Evolutionary conservation across 192 early-diverging fungal genomes (phyloP), one percentile per base, ranked within the genome.

Genomic region (Podila epigama): DNA sequence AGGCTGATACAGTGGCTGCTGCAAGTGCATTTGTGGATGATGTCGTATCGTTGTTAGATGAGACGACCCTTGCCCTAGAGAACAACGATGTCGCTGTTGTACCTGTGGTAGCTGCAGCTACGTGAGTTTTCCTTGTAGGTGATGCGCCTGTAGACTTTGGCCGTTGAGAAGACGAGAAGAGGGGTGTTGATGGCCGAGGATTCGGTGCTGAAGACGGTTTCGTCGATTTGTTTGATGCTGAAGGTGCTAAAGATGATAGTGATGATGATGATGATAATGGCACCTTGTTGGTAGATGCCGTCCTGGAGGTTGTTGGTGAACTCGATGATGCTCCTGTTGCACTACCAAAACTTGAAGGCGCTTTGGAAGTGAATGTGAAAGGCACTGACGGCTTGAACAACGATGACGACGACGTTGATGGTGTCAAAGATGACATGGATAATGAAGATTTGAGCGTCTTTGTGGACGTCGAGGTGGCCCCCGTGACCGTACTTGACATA

Each of bases 271-370:
- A 1, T 51, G 5, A 22, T 5, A n/a, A 51, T 18, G 48, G 48
- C 4, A 22, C 18, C 5, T 13, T 33, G 16, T 57, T 29, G 18
- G 34, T 6, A 20, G 55, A n/a, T 6, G 48, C 22, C 18, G 55
- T 35, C 29, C 34, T 57, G 31, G 36, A 25, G 35, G 50, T 34
- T 55, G 34, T 32, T 51, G 65, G 6, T 33, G 65, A 2, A 13
- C 28, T 32, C 18, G 60, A 22, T 9, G 37, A 42, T 7, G 34
- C 18, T 27, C 29, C 25, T 13, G 31, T 40, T 0, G 11, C 32
- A 3, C 41, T 28, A 53, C 35, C 12, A 29, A 51, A 51, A 18
- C 52, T 33, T 55, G 70, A 56, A 13, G 70, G 70, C 13, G 65
- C 35, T 39, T 66, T 66, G 29, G 58, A 51, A 37, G 62, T 44